Evolutionary conservation across 177 flowering plant genomes (phyloP).

Genomic region (Tripterygium wilfordii): DNA sequence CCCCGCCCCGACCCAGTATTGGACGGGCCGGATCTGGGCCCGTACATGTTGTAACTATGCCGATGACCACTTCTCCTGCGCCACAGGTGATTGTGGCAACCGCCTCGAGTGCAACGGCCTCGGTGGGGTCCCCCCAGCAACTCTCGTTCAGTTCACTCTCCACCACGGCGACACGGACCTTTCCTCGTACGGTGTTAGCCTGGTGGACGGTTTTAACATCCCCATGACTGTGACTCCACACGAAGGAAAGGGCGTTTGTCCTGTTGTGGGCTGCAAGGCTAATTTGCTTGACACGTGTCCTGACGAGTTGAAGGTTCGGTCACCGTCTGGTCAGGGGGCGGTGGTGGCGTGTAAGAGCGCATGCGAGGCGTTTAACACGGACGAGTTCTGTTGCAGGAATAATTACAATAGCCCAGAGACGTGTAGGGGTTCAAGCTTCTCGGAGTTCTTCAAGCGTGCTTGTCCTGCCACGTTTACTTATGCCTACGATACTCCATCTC

Average conservation of each 20-base stretch:
- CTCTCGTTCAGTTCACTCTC: constrained; percentile 71
- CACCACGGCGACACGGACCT: constrained; percentile 62
- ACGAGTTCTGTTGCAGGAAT: constrained; percentile 78
- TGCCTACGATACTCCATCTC: constrained; percentile 79
- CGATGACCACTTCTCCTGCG: constrained; percentile 47
- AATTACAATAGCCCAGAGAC: constrained; percentile 72
- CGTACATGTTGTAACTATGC: constrained; percentile 55
- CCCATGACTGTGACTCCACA: constrained; percentile 90
- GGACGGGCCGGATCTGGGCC: constrained; percentile 92
- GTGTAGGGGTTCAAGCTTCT: constrained; percentile 50
- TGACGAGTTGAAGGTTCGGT: constrained; percentile 22
- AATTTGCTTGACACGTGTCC: constrained; percentile 68
- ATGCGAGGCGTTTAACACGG: constrained; percentile 70
- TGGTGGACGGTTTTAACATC: constrained; percentile 89
- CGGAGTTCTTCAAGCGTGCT: constrained; percentile 69
- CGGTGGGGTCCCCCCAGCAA: constrained; percentile 73
- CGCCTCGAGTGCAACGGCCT: constrained; percentile 62
- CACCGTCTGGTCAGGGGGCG: constrained; percentile 28
- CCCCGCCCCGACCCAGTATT: constrained; percentile 53
- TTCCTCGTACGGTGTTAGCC: constrained; percentile 72
- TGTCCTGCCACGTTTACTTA: constrained; percentile 82
- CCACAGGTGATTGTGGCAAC: constrained; percentile 83
- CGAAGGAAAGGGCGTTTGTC: constrained; percentile 78
- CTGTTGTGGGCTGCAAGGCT: constrained; percentile 77
- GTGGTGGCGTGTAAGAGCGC: constrained; percentile 87